phyloP scores from a whole-genome alignment of 2,329 filamentous ascomycete species.

The Cryphonectria parasitica region DNA sequence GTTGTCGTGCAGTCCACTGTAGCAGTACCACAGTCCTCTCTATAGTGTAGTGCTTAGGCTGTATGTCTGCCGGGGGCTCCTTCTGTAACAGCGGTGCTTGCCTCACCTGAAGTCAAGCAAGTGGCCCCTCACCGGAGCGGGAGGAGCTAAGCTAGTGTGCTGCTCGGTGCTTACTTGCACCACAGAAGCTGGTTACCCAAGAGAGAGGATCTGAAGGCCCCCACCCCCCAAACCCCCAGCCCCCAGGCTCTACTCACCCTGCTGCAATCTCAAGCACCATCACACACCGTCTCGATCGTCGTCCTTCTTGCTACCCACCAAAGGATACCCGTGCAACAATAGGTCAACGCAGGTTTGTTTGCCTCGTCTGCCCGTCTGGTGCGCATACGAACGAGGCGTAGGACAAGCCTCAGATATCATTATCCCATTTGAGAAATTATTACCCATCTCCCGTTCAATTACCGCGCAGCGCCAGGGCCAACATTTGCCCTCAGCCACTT shows the following conservation, averaged over 20 bases:
- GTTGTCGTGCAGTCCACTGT: not conserved
- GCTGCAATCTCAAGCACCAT: not conserved
- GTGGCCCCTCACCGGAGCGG: not conserved
- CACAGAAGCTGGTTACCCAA: not conserved
- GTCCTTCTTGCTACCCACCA: not conserved
- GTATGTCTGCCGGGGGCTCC: not conserved
- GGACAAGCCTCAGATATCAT: conserved; percentile 14
- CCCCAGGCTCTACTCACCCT: not conserved
- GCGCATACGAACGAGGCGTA: not conserved
- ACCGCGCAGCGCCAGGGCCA: conserved; percentile 19
- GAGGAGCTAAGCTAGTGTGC: not conserved
- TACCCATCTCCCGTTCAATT: conserved; percentile 12
- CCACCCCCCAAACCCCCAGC: too few species aligned
- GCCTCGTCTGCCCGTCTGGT: not conserved
- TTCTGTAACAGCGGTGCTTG: not conserved
- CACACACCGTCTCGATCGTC: not conserved
- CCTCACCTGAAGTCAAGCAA: not conserved
- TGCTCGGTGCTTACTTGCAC: too few species aligned
- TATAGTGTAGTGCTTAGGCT: not conserved
- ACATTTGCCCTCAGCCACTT: conserved; percentile 13
- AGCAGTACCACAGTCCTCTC: not conserved
- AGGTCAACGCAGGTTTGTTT: not conserved
- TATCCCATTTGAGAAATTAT: conserved; percentile 19
- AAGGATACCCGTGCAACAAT: not conserved
- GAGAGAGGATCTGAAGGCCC: too few species aligned